Base-by-base conservation (phyloP, 2,329 filamentous ascomycete genomes). In the Lachnellula hyalina region DNA sequence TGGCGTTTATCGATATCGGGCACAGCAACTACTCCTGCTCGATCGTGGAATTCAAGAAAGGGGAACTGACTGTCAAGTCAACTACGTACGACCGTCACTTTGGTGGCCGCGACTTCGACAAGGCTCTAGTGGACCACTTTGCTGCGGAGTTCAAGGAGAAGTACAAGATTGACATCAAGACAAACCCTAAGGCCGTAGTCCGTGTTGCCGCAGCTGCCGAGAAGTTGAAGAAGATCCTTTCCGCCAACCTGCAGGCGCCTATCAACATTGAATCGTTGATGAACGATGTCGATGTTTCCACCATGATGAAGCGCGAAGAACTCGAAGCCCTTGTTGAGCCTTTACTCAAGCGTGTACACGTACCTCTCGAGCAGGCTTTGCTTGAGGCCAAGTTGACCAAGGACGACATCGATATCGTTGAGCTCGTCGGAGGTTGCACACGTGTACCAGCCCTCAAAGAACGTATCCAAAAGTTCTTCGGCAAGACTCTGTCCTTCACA, bases 141-240 rank as follows among this genome's bases (percentile, higher is more conserved):
- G 89, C 88, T 67, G 86, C 89, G 69, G 92, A 97, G 74, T 99
- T 97, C 82, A 90, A 94, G 78, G 89, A 90, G 75, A 96, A 96
- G 75, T 96, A 90, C 84, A 96, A 96, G 82, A 89, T 97, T 66
- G 92, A 97, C 72, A 93, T 99, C 76, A 84, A 85, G 74, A 85
- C 84, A 64, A 94, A 97, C 77, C 83, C 86, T 63, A 96, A 96
- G 78, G 94, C 93, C 56, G 83, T 87, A 73, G 85, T 92, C 64
- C 90, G 94, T 72, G 89, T 95, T 65, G 82, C 89, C 42, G 85
- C 90, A 59, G 91, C 89, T 54, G 91, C 92, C 53, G 94, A 99
- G 82, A 96, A 96, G 82, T 78, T 96, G 71, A 99, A 99, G 86
- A 97, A 97, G 85, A 86, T 97, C 53, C 80, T 99, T 54, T 97